Evolutionary conservation across 345 rosid species (phyloP).

Genomic region (Dimocarpus longan): DNA sequence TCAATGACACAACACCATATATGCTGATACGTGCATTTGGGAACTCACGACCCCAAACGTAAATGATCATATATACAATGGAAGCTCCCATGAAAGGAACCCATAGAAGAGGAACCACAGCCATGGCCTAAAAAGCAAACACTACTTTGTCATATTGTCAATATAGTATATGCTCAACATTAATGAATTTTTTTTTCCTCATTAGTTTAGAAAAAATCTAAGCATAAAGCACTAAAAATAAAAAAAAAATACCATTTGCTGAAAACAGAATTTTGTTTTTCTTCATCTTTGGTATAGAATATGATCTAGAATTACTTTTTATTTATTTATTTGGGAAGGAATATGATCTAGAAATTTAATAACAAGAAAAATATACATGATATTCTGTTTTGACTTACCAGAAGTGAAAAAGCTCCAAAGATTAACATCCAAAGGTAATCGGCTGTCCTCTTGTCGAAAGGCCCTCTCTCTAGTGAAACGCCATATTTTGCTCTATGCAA

Average conservation of each 20-base stretch:
- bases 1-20: constrained; percentile 56
- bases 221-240: too few relatives aligned
- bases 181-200: not conserved
- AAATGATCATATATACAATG: constrained; percentile 62
- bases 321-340: too few relatives aligned
- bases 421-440: constrained; percentile 73
- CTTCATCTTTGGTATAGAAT: not conserved
- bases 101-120: constrained; percentile 45
- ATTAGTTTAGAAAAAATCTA: not conserved
- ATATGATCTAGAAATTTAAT: not conserved
- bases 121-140: constrained; percentile 38
- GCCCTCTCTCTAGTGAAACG: constrained; percentile 60
- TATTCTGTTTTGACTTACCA: constrained; percentile 34
- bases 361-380: not conserved
- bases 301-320: not conserved
- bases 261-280: not conserved
- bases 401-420: constrained; percentile 65
- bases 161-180: not conserved
- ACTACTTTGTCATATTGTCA: not conserved
- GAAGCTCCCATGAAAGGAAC: constrained; percentile 55
- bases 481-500: constrained; percentile 59
- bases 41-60: constrained; percentile 60
- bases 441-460: constrained; percentile 70
- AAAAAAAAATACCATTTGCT: not conserved
- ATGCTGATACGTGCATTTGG: constrained; percentile 56